Evolutionary conservation across 345 rosid species (phyloP), one percentile per base, ranked within the genome.

Genomic region (Hibiscus mutabilis): DNA sequence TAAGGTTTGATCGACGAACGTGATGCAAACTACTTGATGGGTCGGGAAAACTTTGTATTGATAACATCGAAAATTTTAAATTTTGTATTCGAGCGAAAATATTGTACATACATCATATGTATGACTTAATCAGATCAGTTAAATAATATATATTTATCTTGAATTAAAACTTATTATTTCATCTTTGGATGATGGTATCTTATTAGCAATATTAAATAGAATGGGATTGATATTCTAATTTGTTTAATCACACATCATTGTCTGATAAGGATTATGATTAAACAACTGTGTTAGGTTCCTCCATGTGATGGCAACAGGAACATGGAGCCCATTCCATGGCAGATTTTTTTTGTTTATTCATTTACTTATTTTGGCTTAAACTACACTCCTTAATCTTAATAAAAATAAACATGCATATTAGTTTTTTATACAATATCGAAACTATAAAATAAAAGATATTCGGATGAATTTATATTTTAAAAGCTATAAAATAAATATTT

Each of bases 181-280:
- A 35, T 35, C 40, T 35, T 35, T 35, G 40, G 5, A 56, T 21
- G 10, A 4, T 22, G 10, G 1, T 57, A 57, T 3, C 24, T 49
- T 9, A 9, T 22, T 10, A 8, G 12, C 11, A 56, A 19, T 56
- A 22, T 57, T 57, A 44, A 44, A 11, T 58, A 24, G 25, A 58
- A 24, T 58, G 13, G 2, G 31, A 59, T 13, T 12, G 33, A 58
- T 53, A 53, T 7, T 14, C 5, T 46, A 13, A 46, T 46, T 59
- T 59, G 18, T 63, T 63, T 63, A 35, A 63, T 35, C 47, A 35
- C n/a, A 63, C 27, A 14, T 63, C 67, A 37, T 63, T 63, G 19
- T 37, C 67, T 19, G 19, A 51, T 1, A 35, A 7, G 25, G 49
- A 35, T 62, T 35, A 35, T 33, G 67, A 62, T 62, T 66, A 22